These are phyloP conservation scores for Phragmites australis DNA, from an alignment of 176 grass and related monocot genomes.

Conservation along the genomic window DNA sequence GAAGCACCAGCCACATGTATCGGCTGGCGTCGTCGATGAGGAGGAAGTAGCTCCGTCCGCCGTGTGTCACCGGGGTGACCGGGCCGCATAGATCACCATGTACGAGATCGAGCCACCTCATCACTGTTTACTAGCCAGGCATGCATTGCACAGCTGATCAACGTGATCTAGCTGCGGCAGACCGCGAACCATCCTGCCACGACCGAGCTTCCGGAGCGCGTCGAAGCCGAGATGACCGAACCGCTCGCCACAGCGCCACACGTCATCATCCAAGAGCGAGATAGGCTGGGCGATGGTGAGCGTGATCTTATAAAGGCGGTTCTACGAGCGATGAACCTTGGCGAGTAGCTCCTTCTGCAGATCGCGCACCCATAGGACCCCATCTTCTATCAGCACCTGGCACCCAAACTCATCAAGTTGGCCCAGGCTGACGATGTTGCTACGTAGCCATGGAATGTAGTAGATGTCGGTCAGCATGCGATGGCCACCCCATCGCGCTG, in stretches of 20 bases:
- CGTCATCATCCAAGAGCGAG: background rate
- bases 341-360: too few species aligned
- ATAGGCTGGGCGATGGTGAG: too few species aligned
- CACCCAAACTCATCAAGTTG: background rate
- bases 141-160: background rate
- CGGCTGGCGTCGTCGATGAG: background rate
- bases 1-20: background rate
- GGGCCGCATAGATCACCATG: too few species aligned
- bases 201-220: background rate
- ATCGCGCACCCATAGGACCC: background rate
- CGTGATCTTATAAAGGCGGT: too few species aligned
- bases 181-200: background rate
- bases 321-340: too few species aligned
- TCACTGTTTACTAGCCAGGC: background rate
- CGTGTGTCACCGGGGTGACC: too few species aligned
- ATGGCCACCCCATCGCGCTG: background rate
- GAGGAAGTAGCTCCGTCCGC: too few species aligned
- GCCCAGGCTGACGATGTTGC: background rate
- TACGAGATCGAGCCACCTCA: too few species aligned
- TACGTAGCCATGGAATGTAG: too few species aligned
- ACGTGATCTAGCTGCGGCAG: too few species aligned
- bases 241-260: background rate
- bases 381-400: background rate
- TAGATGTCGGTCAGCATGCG: background rate
- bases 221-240: too few species aligned